Percentiles rank a stretch among this genome's conserved stretches.
Conservation (phyloP, 164 flowering plant species). For the Nelumbo lutea region DNA sequence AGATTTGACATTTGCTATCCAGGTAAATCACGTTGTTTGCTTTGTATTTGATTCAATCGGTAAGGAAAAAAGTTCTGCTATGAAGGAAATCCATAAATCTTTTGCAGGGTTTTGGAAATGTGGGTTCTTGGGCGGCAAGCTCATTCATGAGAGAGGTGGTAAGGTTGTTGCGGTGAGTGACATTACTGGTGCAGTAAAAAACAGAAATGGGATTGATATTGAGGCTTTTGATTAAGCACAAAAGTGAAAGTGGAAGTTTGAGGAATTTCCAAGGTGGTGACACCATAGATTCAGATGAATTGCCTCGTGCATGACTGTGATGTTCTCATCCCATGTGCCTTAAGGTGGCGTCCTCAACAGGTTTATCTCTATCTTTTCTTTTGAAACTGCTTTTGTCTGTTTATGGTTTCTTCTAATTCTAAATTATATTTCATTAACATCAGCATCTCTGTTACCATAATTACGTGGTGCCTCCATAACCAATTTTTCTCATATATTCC, state of each 20-base stretch:
- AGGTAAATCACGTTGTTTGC: constrained; percentile 15
- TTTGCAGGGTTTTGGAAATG: constrained; percentile 76
- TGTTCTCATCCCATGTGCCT: constrained; percentile 80
- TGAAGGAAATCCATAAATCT: not conserved
- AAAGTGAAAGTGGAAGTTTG: constrained; percentile 39
- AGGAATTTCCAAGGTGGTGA: constrained; percentile 54
- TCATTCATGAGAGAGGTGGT: constrained; percentile 71
- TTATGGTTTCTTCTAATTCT: not conserved
- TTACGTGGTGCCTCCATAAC: not conserved
- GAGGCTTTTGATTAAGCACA: constrained; percentile 48
- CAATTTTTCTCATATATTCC: not conserved
- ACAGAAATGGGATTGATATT: constrained; percentile 56
- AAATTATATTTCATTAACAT: not conserved
- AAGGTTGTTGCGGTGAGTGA: constrained; percentile 72
- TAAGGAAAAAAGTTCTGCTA: not conserved
- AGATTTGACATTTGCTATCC: constrained; percentile 35
- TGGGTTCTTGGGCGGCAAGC: constrained; percentile 80
- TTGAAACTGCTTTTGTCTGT: not conserved
- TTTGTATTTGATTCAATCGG: not conserved
- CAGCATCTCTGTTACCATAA: not conserved
- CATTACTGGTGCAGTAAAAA: constrained; percentile 59
- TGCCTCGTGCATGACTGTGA: constrained; percentile 78
- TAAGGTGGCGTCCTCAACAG: constrained; percentile 79
- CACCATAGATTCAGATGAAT: constrained; percentile 44
- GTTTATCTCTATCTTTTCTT: constrained; percentile 29